phyloP scores from a whole-genome alignment of 495 filamentous ascomycete species.

The Lophiotrema nucula region DNA sequence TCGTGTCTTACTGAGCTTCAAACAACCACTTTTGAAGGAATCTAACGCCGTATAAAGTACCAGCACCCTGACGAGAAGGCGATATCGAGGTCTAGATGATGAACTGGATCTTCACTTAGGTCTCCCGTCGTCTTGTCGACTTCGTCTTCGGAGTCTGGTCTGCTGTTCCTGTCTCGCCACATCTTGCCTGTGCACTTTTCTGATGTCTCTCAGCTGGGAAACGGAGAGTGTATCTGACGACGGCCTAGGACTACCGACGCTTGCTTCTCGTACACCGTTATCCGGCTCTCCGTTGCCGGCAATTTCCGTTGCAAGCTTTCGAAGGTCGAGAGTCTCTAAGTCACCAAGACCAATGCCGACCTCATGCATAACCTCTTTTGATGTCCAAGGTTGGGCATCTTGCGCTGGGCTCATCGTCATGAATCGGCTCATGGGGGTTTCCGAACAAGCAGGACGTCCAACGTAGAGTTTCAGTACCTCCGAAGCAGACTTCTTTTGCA shows the following conservation, averaged over 20 bases:
- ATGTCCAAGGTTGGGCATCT: slow-evolving; percentile 27
- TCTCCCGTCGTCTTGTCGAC: too few relatives aligned
- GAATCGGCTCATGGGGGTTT: slow-evolving; percentile 25
- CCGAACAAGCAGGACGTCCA: slow-evolving; percentile 6
- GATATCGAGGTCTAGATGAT: too few relatives aligned
- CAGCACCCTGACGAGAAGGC: too few relatives aligned
- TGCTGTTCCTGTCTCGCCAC: slow-evolving; percentile 3
- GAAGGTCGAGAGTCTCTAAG: slow-evolving; percentile 19
- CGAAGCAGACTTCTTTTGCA: slow-evolving; percentile 1
- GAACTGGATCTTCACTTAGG: too few relatives aligned
- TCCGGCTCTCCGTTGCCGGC: neutral
- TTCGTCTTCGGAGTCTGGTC: too few relatives aligned
- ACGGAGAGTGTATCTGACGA: slow-evolving; percentile 23
- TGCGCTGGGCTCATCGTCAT: slow-evolving; percentile 12
- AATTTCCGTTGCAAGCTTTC: slow-evolving; percentile 21
- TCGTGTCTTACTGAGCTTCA: too few relatives aligned
- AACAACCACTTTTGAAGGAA: too few relatives aligned
- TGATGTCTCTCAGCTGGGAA: neutral
- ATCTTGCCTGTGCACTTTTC: slow-evolving; percentile 4
- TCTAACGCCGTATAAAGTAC: too few relatives aligned
- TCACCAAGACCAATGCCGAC: slow-evolving; percentile 10
- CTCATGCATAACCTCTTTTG: slow-evolving; percentile 12
- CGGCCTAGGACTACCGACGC: slow-evolving; percentile 10
- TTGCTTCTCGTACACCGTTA: neutral
- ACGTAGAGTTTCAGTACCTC: slow-evolving; percentile 25